These are phyloP conservation scores for Trichoderma guizhouense DNA, from an alignment of 2,329 filamentous ascomycete species.

Conservation along the genomic window DNA sequence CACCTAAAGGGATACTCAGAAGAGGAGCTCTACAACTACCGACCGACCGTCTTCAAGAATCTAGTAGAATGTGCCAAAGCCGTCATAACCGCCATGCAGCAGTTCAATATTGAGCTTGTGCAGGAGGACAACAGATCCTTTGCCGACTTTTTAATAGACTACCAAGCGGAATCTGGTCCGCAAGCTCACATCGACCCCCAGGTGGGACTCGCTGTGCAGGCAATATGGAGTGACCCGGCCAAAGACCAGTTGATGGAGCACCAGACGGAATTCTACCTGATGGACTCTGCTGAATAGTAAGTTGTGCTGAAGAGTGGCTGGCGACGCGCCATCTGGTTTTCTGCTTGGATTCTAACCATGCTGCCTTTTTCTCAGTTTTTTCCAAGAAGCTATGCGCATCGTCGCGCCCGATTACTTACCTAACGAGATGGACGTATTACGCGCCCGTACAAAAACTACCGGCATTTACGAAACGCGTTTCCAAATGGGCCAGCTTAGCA, in stretches of 20 bases:
- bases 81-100: constrained; percentile 84
- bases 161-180: constrained; percentile 86
- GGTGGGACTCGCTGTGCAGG: constrained; percentile 78
- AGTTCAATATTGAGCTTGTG: constrained; percentile 81
- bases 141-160: constrained; percentile 78
- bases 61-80: constrained; percentile 94
- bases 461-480: constrained; percentile 99
- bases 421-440: constrained; percentile 89
- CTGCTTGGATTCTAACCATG: not conserved
- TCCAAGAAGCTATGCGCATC: constrained; percentile 87
- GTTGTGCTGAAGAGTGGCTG: constrained; percentile 31
- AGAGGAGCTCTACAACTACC: constrained; percentile 90
- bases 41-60: constrained; percentile 97
- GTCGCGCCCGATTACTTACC: constrained; percentile 81
- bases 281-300: constrained; percentile 99
- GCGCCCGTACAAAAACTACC: constrained; percentile 95
- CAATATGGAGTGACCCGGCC: constrained; percentile 86
- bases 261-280: constrained; percentile 96
- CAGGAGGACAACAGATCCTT: constrained; percentile 68
- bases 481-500: constrained; percentile 96
- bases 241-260: constrained; percentile 83
- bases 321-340: not conserved
- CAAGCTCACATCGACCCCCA: constrained; percentile 77
- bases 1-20: constrained; percentile 96
- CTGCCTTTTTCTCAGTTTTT: constrained; percentile 64